Percentiles rank a stretch among this genome's conserved stretches.
These are phyloP conservation scores for Blastobotrys serpentis DNA, from an alignment of 1,139 yeast genomes.

Conservation along the genomic window DNA sequence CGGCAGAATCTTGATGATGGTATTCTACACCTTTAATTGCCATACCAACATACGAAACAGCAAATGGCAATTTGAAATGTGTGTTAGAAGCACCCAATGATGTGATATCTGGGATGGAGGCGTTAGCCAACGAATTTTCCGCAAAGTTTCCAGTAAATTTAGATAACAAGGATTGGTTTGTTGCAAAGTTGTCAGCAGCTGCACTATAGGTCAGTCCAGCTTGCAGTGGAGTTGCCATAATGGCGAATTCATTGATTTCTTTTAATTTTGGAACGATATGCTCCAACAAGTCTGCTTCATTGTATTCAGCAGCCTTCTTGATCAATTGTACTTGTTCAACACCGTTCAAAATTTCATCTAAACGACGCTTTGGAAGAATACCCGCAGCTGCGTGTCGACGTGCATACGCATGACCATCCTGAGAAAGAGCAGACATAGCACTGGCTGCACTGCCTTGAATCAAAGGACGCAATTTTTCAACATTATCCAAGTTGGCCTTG, in stretches of 20 bases:
- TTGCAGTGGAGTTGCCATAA: conserved; percentile 24
- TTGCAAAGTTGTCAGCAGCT: conserved; percentile 19
- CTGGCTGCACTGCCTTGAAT: conserved; percentile 76
- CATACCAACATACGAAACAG: conserved; percentile 78
- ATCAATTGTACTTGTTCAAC: conserved; percentile 73
- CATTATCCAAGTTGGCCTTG: conserved; percentile 68
- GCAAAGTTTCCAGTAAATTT: conserved; percentile 13
- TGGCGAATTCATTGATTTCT: conserved; percentile 46
- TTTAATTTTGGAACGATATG: conserved; percentile 62
- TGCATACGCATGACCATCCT: conserved; percentile 86
- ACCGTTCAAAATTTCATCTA: conserved; percentile 68
- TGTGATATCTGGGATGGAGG: conserved; percentile 12
- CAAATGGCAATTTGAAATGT: conserved; percentile 76
- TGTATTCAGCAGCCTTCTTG: conserved; percentile 55
- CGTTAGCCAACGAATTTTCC: conserved; percentile 13
- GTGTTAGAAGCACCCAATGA: conserved; percentile 38
- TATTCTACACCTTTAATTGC: conserved; percentile 70
- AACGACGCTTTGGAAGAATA: conserved; percentile 57
- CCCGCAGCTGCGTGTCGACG: conserved; percentile 64
- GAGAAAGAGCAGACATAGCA: conserved; percentile 75
- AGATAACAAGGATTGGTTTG: conserved; percentile 18
- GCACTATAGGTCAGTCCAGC: conserved; percentile 32
- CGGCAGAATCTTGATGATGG: conserved; percentile 72
- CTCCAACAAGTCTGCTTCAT: conserved; percentile 55
- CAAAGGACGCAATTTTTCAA: conserved; percentile 69